These are phyloP conservation scores for Citrus medica DNA, from an alignment of 345 rosid species.

Conservation along the genomic window DNA sequence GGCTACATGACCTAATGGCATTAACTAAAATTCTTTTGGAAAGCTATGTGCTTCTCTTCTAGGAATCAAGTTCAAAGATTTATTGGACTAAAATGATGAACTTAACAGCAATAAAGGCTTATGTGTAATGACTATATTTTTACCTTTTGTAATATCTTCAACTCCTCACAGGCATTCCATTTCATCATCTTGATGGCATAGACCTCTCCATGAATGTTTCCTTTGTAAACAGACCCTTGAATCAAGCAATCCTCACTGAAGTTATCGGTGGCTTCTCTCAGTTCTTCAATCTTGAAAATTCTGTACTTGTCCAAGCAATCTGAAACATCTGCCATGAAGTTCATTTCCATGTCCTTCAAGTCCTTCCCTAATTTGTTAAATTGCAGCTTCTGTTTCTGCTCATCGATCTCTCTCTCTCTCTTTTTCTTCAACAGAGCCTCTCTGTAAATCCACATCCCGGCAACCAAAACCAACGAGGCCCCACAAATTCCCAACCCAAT, in stretches of 20 bases:
- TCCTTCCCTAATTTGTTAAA: conserved; percentile 14
- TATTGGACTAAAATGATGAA: background rate
- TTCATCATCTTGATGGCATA: conserved; percentile 75
- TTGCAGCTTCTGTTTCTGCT: conserved; percentile 26
- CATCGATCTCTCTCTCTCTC: conserved; percentile 16
- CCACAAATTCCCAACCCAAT: conserved; percentile 50
- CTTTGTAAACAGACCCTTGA: conserved; percentile 69
- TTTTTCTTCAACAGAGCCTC: conserved; percentile 27
- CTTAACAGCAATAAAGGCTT: conserved; percentile 4
- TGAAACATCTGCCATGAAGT: conserved; percentile 66
- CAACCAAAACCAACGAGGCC: conserved; percentile 25
- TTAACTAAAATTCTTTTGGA: background rate
- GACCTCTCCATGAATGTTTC: conserved; percentile 43
- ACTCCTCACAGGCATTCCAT: conserved; percentile 72
- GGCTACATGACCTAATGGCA: background rate
- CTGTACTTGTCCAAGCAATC: conserved; percentile 68
- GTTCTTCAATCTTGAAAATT: conserved; percentile 55
- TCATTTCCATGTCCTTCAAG: conserved; percentile 32
- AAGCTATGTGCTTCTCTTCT: background rate
- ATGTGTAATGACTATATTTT: background rate
- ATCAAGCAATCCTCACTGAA: conserved; percentile 46
- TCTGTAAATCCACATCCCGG: conserved; percentile 23
- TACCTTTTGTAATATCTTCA: conserved; percentile 78
- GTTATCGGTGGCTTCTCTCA: conserved; percentile 55
- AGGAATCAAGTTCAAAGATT: background rate